Evolutionary conservation across 192 early-diverging fungal genomes (phyloP), one percentile per base, ranked within the genome.

Genomic region (Backusella australiensis): DNA sequence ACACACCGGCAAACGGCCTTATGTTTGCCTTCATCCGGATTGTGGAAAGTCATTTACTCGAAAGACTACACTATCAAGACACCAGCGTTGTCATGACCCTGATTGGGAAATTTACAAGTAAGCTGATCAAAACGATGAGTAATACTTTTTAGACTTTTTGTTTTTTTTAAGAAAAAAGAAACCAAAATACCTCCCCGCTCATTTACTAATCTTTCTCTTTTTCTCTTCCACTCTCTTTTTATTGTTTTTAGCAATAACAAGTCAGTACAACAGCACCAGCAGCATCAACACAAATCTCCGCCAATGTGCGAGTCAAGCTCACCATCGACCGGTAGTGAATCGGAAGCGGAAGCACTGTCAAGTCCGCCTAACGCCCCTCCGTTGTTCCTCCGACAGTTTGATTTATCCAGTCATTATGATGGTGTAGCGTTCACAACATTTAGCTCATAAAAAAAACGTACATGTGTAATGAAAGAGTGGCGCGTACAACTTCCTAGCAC

Each of bases 1-100:
- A 0, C 92, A 93, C 73, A 89, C 88, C 34, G 91, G 90, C 59
- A 90, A 91, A 79, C 85, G 92, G 56, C 89, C 92, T 2, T 93
- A 90, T 80, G 82, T 84, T 14, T 92, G 91, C 69, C 75, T 79
- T n/a, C 85, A 85, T 72, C 82, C 86, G 7, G 91, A 88, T 5
- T 94, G 93, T 77, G 87, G 80, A 29, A 93, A 93, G 69, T 80
- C 86, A 9, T 94, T 93, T 75, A 90, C 86, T 36, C 82, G 90
- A 26, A 83, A 85, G 34, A 90, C 87, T 8, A 88, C 88, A 11
- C 70, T 91, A 11, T 89, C 88, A 2, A 80, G 89, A 41, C 90
- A 91, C 67, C 78, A 82, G 65, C 81, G 83, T 35, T 82, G 85
- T 38, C 87, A 88, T 34, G 81, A 82, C 39, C 84, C 81, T 26